Evolutionary conservation across 768 basidiomycete genomes (phyloP).

Genomic region (Lentinula raphanica): DNA sequence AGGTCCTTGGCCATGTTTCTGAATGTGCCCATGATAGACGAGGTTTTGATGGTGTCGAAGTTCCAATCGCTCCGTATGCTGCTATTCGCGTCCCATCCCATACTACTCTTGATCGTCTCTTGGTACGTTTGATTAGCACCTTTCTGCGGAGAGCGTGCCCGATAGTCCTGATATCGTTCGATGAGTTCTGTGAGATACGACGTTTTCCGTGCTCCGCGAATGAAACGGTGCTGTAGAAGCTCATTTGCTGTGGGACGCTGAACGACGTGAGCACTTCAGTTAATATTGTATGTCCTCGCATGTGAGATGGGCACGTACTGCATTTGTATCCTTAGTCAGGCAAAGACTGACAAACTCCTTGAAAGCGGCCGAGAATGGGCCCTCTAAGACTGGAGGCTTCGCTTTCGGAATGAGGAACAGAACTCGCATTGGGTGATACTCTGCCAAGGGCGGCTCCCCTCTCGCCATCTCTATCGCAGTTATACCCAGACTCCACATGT

Average conservation of each 20-base stretch:
- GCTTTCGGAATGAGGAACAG: slow-evolving; percentile 97
- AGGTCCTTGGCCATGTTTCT: slow-evolving; percentile 69
- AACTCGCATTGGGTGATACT: slow-evolving; percentile 98
- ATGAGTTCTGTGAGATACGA: slow-evolving; percentile 82
- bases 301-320: slow-evolving; percentile 43
- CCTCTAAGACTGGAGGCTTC: slow-evolving; percentile 86
- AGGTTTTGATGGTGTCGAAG: slow-evolving; percentile 80
- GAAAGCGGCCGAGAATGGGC: slow-evolving; percentile 77
- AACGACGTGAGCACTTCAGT: slow-evolving; percentile 9
- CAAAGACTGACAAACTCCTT: slow-evolving; percentile 91
- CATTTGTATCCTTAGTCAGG: slow-evolving; percentile 85
- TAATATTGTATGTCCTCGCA: background rate
- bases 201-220: slow-evolving; percentile 78
- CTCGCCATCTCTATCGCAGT: slow-evolving; percentile 98
- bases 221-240: slow-evolving; percentile 90
- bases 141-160: slow-evolving; percentile 54
- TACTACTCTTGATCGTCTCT: slow-evolving; percentile 51
- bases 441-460: slow-evolving; percentile 92
- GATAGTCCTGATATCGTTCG: slow-evolving; percentile 80
- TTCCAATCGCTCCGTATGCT: slow-evolving; percentile 93
- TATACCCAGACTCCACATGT: slow-evolving; percentile 98
- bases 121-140: slow-evolving; percentile 45
- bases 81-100: slow-evolving; percentile 64
- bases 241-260: slow-evolving; percentile 91
- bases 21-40: slow-evolving; percentile 72